Evolutionary conservation across 2,329 filamentous ascomycete genomes (phyloP).

Genomic region (Fusarium concolor): DNA sequence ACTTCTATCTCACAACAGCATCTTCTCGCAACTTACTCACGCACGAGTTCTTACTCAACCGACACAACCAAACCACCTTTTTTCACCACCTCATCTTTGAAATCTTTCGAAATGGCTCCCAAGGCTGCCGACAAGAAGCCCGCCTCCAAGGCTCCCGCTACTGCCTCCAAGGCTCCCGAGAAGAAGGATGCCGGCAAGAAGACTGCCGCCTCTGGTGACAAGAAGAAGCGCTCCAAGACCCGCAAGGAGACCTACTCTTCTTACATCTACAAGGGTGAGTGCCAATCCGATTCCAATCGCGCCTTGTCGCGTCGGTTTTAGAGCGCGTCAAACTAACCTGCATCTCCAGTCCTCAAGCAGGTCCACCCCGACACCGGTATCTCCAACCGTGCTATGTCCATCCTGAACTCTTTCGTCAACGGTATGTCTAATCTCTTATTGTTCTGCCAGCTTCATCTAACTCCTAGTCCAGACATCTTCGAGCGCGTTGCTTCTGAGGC

Average conservation of each 20-base stretch:
- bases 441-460: slow-evolving; percentile 4
- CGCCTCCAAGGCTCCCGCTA: slow-evolving; percentile 92
- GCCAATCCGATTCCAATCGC: slow-evolving; percentile 10
- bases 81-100: slow-evolving; percentile 17
- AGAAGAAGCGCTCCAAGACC: slow-evolving; percentile 99
- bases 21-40: slow-evolving; percentile 45
- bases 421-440: slow-evolving; percentile 66
- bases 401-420: slow-evolving; percentile 99
- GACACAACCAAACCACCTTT: slow-evolving; percentile 15
- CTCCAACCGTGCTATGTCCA: slow-evolving; percentile 99
- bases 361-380: slow-evolving; percentile 99
- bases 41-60: slow-evolving; percentile 31
- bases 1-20: slow-evolving; percentile 55
- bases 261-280: slow-evolving; percentile 99
- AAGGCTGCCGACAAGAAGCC: slow-evolving; percentile 99
- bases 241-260: slow-evolving; percentile 99
- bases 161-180: slow-evolving; percentile 78
- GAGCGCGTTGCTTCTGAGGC: slow-evolving; percentile 99
- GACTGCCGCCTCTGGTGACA: slow-evolving; percentile 94
- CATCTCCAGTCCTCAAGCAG: slow-evolving; percentile 90
- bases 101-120: slow-evolving; percentile 79
- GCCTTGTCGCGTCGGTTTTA: slow-evolving; percentile 9
- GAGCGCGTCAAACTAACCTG: slow-evolving; percentile 37
- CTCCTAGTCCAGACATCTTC: slow-evolving; percentile 82
- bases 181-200: slow-evolving; percentile 99